These are phyloP conservation scores for Brassica incana DNA, from an alignment of 345 rosid genomes.

Conservation along the genomic window DNA sequence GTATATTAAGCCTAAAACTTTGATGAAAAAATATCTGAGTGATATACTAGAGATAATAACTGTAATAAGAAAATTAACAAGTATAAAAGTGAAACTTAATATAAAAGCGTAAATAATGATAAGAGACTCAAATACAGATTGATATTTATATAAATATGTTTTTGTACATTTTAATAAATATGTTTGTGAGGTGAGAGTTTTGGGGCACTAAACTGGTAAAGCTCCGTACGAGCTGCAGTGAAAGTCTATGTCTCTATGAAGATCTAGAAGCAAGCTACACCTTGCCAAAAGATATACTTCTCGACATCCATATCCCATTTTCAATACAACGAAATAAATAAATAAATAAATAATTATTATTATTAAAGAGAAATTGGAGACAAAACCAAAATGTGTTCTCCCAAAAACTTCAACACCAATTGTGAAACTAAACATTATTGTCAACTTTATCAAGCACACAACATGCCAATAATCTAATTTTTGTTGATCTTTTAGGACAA, in stretches of 20 bases:
- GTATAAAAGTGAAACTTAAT: neutral
- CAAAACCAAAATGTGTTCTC: neutral
- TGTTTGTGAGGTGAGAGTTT: neutral
- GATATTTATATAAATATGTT: neutral
- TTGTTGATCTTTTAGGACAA: too few relatives aligned
- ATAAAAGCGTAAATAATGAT: neutral
- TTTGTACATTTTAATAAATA: neutral
- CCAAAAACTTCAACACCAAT: conserved; percentile 4
- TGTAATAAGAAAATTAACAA: neutral
- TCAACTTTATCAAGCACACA: neutral
- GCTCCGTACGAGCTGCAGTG: conserved; percentile 28
- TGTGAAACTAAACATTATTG: neutral
- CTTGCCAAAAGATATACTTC: conserved; percentile 35
- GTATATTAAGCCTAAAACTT: conserved; percentile 1
- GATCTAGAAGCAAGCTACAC: conserved; percentile 24
- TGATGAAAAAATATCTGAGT: neutral
- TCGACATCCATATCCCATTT: conserved; percentile 29
- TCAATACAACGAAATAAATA: neutral
- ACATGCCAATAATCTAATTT: neutral
- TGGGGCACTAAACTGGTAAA: conserved; percentile 3
- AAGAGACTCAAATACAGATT: neutral
- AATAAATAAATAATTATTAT: neutral
- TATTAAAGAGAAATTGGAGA: neutral
- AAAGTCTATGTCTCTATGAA: conserved; percentile 33
- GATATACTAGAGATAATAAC: neutral